Base-by-base conservation (phyloP, 495 filamentous ascomycete genomes). In the Emericellopsis terricola region DNA sequence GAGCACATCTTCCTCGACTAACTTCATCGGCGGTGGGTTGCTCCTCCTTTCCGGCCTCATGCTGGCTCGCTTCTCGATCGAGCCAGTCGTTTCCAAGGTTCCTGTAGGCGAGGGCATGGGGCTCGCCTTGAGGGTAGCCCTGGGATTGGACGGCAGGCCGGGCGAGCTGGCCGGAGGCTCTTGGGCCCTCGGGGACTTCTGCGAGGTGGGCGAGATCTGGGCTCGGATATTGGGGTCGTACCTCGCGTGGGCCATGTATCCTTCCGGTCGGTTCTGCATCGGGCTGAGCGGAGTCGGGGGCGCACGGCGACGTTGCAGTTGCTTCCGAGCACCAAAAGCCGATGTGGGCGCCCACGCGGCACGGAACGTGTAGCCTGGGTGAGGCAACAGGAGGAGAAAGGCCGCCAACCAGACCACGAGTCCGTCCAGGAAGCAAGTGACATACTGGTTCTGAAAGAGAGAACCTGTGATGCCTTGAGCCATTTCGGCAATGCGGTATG, bases 341-440 rank as follows among this genome's bases (percentile, higher is more conserved):
- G 52, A 49, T 2, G 52, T 55, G 4, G 40, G 34, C 3, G 41
- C 39, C 52, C 52, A 55, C 2, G 53, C 40, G 4, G 8, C 19
- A 0, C 49, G 47, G 18, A 57, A 57, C 0, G 42, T 47, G 4
- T 33, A 19, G 6, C 53, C 53, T 1, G 40, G 40, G 1, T 50
- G 46, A 6, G 31, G 31, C 17, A 33, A 23, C 2, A 40, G 36
- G 1, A 60, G 35, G 8, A 58, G 39, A 11, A 55, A 26, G 16
- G 29, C 31, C 3, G 49, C 45, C 5, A 61, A 27, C 7, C 60
- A 41, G 19, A 61, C 47, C 37, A 50, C 40, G 8, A 48, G 38
- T 17, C 53, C 59, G 39, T 65, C 55, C 18, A 62, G 45, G 24
- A 59, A 27, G 4, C 56, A 38, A 4, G 50, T 41, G 18, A 48